These are phyloP conservation scores for Pistacia vera DNA, from an alignment of 345 rosid genomes.

Conservation along the genomic window DNA sequence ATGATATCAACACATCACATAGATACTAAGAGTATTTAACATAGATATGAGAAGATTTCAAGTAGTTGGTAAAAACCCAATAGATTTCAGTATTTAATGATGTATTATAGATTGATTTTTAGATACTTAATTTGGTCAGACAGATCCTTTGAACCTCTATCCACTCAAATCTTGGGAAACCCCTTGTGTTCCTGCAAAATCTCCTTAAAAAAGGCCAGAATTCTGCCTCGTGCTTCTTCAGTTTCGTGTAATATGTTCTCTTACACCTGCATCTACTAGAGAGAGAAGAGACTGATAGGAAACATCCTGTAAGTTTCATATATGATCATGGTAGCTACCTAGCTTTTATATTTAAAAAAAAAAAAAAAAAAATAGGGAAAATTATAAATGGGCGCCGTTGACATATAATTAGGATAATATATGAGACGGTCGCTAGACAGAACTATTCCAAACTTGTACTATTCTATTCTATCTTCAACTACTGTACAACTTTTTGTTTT, in stretches of 20 bases:
- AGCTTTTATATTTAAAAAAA: not conserved
- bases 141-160: slow-evolving; percentile 38
- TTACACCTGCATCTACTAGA: not conserved
- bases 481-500: slow-evolving; percentile 27
- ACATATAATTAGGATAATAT: slow-evolving; percentile 22
- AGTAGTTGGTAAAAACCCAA: slow-evolving; percentile 22
- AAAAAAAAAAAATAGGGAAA: not conserved
- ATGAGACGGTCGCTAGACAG: slow-evolving; percentile 27
- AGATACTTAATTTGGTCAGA: slow-evolving; percentile 33
- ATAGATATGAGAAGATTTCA: slow-evolving; percentile 45
- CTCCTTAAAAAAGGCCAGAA: slow-evolving; percentile 58
- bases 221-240: slow-evolving; percentile 49
- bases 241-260: slow-evolving; percentile 24
- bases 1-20: slow-evolving; percentile 27
- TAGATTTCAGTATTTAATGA: slow-evolving; percentile 31
- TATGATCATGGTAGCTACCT: slow-evolving; percentile 16
- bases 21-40: slow-evolving; percentile 41
- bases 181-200: slow-evolving; percentile 32
- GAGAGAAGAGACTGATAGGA: slow-evolving; percentile 26
- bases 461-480: slow-evolving; percentile 36
- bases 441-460: slow-evolving; percentile 28
- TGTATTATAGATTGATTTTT: slow-evolving; percentile 35
- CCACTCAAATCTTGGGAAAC: slow-evolving; percentile 34
- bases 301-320: slow-evolving; percentile 37
- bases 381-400: slow-evolving; percentile 32